Evolutionary conservation across 176 grass and related monocot species (phyloP), one percentile per base, ranked within the genome.

Genomic region (Juncus effusus): DNA sequence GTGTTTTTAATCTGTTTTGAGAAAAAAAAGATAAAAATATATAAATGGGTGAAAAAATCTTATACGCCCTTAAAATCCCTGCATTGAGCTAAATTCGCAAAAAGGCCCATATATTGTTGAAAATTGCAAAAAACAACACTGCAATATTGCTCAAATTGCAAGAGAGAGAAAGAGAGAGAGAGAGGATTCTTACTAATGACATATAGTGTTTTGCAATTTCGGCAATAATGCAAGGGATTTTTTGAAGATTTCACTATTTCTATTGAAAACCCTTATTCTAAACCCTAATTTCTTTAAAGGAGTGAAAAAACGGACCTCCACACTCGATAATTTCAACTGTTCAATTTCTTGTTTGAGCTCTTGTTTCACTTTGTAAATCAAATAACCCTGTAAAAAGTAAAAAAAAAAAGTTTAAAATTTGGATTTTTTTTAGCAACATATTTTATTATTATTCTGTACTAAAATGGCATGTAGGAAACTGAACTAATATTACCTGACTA

Each of bases 301-400:
- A 55, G 54, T 77, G 38, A 37, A 78, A 86, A 28, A 37, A 79
- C 64, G 89, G 39, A 92, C 88, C 93, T 97, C 88, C 56, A 92
- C 85, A 75, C 88, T 85, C 65, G 87, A 92, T 54, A 97, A 13
- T 60, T 78, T 88, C 36, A 92, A 78, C 55, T 51, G 75, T 83
- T 97, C 89, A 70, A 97, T 89, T 75, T 97, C 85, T 56, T 81
- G 63, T 63, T 97, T 97, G 63, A 97, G 85, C 72, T 97, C 92
- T 38, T 89, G 88, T 78, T 89, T 97, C 67, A 92, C 74, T 6
- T 74, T 74, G 68, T 89, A 97, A 63, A 89, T 75, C 62, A 91
- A 42, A 77, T 97, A 97, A 13, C 93, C 88, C 88, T 28, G 19
- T 28, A 28, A 28, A 28, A 28, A 28, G 1, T 0, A 28, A 28